A percentile compares a stretch with the other conserved stretches of the same genome.
Evolutionary conservation across 2,329 filamentous ascomycete species (phyloP).

Genomic region (Sporothrix protearum): DNA sequence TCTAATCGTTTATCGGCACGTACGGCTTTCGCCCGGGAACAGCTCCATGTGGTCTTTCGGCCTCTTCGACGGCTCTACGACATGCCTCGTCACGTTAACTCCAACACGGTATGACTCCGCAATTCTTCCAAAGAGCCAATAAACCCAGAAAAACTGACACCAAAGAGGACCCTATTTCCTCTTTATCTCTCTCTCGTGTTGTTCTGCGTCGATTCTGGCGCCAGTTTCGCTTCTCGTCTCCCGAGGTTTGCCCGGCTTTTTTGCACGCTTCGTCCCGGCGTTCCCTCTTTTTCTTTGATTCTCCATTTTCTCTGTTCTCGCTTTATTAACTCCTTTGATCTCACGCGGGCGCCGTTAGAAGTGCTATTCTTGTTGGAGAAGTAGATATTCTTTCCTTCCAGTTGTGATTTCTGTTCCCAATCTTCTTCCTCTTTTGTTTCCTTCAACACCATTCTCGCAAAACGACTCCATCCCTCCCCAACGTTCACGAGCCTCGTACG

Average conservation of each 20-base stretch:
- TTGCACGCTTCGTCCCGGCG: background rate
- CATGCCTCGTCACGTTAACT: background rate
- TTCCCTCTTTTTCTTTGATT: background rate
- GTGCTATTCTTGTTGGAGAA: background rate
- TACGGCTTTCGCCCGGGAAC: background rate
- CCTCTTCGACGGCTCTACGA: background rate
- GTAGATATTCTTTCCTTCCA: background rate
- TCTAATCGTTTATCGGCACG: background rate
- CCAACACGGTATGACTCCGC: background rate
- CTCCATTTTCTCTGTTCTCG: background rate
- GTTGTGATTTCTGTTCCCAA: background rate
- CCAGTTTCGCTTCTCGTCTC: slow-evolving; percentile 9
- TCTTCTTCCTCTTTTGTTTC: background rate
- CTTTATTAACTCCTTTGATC: slow-evolving; percentile 3
- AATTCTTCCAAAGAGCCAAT: background rate
- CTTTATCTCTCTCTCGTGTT: slow-evolving; percentile 7
- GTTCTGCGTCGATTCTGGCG: background rate
- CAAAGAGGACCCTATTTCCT: background rate
- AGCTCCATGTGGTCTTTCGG: background rate
- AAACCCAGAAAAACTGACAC: too few species aligned
- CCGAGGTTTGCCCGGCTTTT: slow-evolving; percentile 22
- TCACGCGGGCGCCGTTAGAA: background rate
- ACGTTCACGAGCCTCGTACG: slow-evolving; percentile 14
- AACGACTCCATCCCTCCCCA: background rate
- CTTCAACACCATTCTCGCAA: background rate